Evolutionary conservation across 352 stramenopile genomes (phyloP), one percentile per base, ranked within the genome.

Genomic region (Blastocystis sp.): DNA sequence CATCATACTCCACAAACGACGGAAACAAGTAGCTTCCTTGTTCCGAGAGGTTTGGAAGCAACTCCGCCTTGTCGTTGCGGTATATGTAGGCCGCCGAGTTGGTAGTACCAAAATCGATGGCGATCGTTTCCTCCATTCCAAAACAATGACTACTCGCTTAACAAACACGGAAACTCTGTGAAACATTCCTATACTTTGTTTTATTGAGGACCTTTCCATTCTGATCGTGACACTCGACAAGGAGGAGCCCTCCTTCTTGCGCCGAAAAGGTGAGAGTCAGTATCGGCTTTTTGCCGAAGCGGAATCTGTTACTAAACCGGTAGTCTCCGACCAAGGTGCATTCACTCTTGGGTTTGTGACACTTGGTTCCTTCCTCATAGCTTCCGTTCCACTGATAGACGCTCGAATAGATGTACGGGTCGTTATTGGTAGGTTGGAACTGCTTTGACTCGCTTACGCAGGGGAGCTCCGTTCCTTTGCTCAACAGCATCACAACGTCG

Each of bases 51-150:
- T 49, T 27, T 0, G 11, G 11, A 27, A 81, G 7, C 0, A 42
- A 44, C 11, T 46, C 48, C 9, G 14, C 0, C 11, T 27, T 65
- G 6, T 32, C 36, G n/a, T 61, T 61, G 0, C 27, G 36, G 14
- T 29, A 24, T 1, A 32, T 14, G 27, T 27, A 81, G 11, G 24
- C 69, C 24, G 46, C 38, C 7, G 69, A 81, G 34, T 81, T 81
- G 0, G 46, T 27, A 27, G 69, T 63, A 21, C 46, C 69, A 81
- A 81, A 81, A 64, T 81, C 44, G 27, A 81, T 81, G 16, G 42
- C 46, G 11, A 81, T 4, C 9, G 11, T 59, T 32, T 59, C 51
- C 32, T 59, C 51, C n/a, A 59, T n/a, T n/a, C n/a, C n/a, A n/a
- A n/a, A n/a, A n/a, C n/a, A n/a, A n/a, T n/a, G n/a, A n/a, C n/a